phyloP scores from a whole-genome alignment of 345 rosid species.

The Pistacia atlantica region DNA sequence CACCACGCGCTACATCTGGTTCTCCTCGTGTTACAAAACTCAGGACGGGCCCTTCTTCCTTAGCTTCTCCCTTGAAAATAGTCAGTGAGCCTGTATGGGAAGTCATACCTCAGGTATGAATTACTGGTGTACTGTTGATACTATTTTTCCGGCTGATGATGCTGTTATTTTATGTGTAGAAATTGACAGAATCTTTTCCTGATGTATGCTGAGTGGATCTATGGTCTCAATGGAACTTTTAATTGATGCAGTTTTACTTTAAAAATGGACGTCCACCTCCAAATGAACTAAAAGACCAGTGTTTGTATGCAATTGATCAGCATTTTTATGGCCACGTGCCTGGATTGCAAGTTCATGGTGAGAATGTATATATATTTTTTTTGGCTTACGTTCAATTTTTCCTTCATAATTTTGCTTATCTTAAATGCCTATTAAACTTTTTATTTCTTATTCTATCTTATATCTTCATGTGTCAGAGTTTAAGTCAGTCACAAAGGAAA shows the following conservation, averaged over 20 bases:
- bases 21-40: conserved; percentile 85
- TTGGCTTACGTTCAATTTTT: background rate
- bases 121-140: background rate
- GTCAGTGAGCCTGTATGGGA: conserved; percentile 76
- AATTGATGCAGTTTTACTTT: conserved; percentile 83
- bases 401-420: background rate
- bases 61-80: conserved; percentile 85
- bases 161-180: background rate
- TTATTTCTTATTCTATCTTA: background rate
- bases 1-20: conserved; percentile 85
- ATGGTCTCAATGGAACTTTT: background rate
- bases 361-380: background rate
- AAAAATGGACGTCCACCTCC: conserved; percentile 86
- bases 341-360: conserved; percentile 79
- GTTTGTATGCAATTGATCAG: conserved; percentile 63
- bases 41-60: conserved; percentile 75
- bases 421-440: conserved; percentile 4
- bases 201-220: background rate
- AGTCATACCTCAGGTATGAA: conserved; percentile 84
- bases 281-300: conserved; percentile 70
- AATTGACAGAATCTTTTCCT: background rate
- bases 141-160: background rate
- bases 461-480: conserved; percentile 44
- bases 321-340: conserved; percentile 65
- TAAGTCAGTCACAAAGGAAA: conserved; percentile 70